These are phyloP conservation scores for Lichina pygmaea DNA, from an alignment of 495 filamentous ascomycete species.

Conservation along the genomic window DNA sequence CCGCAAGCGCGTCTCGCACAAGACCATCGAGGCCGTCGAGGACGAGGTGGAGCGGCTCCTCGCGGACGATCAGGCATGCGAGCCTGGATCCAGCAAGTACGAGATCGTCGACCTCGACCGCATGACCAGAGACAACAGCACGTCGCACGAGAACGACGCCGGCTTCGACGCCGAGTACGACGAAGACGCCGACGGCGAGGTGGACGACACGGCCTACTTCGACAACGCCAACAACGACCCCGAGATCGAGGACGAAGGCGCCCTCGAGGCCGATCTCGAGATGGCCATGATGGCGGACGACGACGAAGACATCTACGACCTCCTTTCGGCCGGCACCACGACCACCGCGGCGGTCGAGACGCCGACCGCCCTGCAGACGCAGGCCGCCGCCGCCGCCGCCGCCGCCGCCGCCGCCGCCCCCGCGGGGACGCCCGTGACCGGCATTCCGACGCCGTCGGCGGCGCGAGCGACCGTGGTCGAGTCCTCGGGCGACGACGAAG, in stretches of 20 bases:
- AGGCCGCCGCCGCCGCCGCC: background rate
- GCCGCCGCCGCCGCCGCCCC: background rate
- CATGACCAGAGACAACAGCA: constrained; percentile 17
- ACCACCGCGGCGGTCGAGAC: background rate
- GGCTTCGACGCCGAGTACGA: constrained; percentile 11
- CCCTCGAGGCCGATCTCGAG: constrained; percentile 17
- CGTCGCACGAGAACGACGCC: constrained; percentile 6
- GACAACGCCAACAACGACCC: background rate
- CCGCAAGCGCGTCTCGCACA: constrained; percentile 51
- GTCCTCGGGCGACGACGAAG: background rate
- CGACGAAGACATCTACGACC: constrained; percentile 12
- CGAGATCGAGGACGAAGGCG: constrained; percentile 3
- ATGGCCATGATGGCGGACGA: constrained; percentile 10
- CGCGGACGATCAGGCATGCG: constrained; percentile 30
- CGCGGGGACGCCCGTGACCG: background rate
- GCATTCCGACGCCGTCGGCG: constrained; percentile 1
- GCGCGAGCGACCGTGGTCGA: background rate
- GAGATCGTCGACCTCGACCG: constrained; percentile 36
- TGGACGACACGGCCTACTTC: constrained; percentile 11
- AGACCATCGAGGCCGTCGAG: constrained; percentile 74
- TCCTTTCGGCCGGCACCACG: background rate
- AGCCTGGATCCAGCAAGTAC: constrained; percentile 24
- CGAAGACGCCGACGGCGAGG: constrained; percentile 20
- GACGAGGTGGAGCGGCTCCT: constrained; percentile 54
- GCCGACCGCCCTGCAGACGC: background rate